These are phyloP conservation scores for Apiospora marii DNA, from an alignment of 2,329 filamentous ascomycete genomes.

Conservation along the genomic window DNA sequence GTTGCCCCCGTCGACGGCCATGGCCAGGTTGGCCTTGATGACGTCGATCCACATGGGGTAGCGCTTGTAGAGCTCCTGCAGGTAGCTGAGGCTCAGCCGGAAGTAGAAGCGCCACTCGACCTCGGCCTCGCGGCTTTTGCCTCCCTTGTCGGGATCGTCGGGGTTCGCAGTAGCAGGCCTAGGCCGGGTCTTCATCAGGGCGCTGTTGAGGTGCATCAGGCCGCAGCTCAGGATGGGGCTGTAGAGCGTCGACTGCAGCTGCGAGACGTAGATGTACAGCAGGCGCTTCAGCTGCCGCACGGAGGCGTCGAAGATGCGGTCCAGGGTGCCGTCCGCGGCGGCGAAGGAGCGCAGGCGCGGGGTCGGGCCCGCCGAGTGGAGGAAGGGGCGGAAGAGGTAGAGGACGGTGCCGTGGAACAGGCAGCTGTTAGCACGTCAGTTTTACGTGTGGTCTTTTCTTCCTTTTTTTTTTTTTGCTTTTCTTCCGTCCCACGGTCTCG, in stretches of 20 bases:
- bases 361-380: not conserved
- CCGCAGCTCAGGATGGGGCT: conserved; percentile 2
- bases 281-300: conserved; percentile 9
- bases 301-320: conserved; percentile 17
- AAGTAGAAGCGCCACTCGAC: conserved; percentile 21
- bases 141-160: too few species aligned
- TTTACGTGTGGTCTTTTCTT: not conserved
- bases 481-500: too few species aligned
- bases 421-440: not conserved
- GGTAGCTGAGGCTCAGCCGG: not conserved
- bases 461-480: not conserved
- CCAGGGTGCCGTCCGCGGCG: not conserved
- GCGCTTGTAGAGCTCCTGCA: not conserved
- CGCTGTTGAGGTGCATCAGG: not conserved
- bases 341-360: not conserved
- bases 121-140: not conserved
- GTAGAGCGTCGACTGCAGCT: conserved; percentile 3
- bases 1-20: conserved; percentile 5
- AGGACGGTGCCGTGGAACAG: conserved; percentile 12
- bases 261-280: not conserved
- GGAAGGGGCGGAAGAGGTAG: conserved; percentile 1
- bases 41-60: not conserved
- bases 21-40: conserved; percentile 13
- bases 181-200: not conserved
- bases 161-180: not conserved